phyloP scores from a whole-genome alignment of 345 rosid species.

The Limnanthes douglasii region DNA sequence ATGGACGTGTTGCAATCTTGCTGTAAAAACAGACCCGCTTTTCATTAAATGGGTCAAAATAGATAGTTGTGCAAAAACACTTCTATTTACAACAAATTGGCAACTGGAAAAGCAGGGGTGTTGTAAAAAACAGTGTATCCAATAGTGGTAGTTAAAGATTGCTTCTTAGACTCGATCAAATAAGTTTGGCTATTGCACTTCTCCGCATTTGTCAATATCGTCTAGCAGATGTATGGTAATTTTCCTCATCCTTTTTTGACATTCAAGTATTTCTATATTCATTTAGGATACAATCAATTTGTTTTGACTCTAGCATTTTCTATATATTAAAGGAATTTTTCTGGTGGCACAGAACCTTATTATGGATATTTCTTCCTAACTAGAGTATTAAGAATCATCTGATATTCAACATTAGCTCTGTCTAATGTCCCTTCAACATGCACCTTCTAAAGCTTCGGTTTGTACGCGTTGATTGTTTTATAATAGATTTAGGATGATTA shows the following conservation, averaged over 20 bases:
- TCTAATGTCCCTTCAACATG: background rate
- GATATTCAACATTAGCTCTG: background rate
- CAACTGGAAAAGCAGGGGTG: too few relatives aligned
- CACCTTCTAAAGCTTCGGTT: background rate
- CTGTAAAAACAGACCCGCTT: too few relatives aligned
- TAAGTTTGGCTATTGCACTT: slow-evolving; percentile 77
- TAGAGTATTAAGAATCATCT: background rate
- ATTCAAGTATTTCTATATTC: background rate
- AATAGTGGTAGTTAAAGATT: slow-evolving; percentile 72
- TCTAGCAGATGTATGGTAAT: slow-evolving; percentile 52
- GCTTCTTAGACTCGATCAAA: slow-evolving; percentile 77
- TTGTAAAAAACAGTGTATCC: too few relatives aligned
- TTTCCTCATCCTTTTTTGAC: background rate
- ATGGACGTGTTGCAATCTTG: too few relatives aligned
- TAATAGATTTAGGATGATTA: background rate
- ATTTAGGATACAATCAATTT: background rate
- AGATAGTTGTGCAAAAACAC: too few relatives aligned
- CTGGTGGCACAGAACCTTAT: background rate
- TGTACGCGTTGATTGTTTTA: background rate
- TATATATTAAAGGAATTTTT: background rate
- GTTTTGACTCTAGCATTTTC: too few relatives aligned
- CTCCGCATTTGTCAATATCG: slow-evolving; percentile 81
- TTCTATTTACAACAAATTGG: too few relatives aligned
- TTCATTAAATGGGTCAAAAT: too few relatives aligned
- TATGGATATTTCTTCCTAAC: background rate